phyloP scores from a whole-genome alignment of 352 stramenopile species.

The Chrysophaeum taylorii region DNA sequence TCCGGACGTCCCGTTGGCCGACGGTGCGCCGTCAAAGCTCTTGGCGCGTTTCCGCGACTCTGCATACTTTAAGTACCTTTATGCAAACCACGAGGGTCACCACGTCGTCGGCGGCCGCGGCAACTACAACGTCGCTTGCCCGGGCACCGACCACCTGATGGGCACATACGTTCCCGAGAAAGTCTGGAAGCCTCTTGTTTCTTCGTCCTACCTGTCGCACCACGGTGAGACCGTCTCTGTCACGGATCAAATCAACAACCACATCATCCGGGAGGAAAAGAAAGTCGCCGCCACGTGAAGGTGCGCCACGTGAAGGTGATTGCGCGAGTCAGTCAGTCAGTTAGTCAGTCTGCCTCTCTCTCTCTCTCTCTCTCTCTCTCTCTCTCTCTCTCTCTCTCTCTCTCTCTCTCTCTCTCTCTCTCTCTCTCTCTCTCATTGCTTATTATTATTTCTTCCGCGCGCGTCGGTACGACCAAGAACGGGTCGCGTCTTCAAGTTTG shows the following conservation, averaged over 20 bases:
- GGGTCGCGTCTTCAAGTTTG: too few relatives aligned
- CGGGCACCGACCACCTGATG: not conserved
- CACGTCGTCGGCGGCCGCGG: constrained; percentile 14
- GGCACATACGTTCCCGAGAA: not conserved
- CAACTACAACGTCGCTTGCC: constrained; percentile 16
- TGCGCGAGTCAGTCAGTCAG: too few relatives aligned
- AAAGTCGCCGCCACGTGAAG: too few relatives aligned
- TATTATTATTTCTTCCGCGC: too few relatives aligned
- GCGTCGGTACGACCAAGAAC: too few relatives aligned
- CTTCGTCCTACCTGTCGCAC: not conserved
- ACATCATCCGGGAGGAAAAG: constrained; percentile 8
- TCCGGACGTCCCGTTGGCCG: not conserved
- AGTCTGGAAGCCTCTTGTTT: not conserved
- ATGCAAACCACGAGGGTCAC: constrained; percentile 9
- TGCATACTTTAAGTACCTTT: not conserved
- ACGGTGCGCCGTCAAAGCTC: not conserved
- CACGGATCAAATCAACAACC: constrained; percentile 12
- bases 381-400: too few relatives aligned
- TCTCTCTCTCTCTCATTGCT: too few relatives aligned
- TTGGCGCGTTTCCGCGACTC: not conserved
- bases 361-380: too few relatives aligned
- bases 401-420: too few relatives aligned
- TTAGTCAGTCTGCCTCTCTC: too few relatives aligned
- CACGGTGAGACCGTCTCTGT: not conserved
- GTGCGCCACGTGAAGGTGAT: too few relatives aligned